Conservation (phyloP, 768 basidiomycete species). For the Mycena chlorophos region DNA sequence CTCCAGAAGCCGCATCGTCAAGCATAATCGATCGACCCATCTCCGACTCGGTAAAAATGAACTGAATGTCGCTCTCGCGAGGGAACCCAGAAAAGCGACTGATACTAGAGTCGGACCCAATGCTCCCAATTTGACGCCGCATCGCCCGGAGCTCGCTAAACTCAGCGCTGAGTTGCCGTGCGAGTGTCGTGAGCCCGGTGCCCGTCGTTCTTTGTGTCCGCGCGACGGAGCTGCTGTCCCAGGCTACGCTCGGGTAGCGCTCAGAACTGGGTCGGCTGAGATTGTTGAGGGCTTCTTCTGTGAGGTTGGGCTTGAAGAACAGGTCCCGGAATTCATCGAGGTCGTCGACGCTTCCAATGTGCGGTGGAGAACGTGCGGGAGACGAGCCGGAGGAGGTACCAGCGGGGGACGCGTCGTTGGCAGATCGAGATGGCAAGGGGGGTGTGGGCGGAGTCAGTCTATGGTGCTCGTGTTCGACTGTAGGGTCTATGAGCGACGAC, state of each 20-base stretch:
- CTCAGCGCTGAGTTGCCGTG: conserved; percentile 53
- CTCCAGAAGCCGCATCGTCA: conserved; percentile 7
- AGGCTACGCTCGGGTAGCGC: conserved; percentile 30
- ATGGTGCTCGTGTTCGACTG: conserved; percentile 15
- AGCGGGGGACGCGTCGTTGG: too few species aligned
- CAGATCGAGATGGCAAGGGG: conserved; percentile 13
- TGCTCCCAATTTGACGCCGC: conserved; percentile 29
- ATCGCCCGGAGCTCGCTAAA: conserved; percentile 43
- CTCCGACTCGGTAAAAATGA: conserved; percentile 23
- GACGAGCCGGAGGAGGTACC: conserved; percentile 29
- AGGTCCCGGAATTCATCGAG: conserved; percentile 74
- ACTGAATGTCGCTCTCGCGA: conserved; percentile 14
- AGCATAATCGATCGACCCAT: conserved; percentile 19
- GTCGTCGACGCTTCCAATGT: conserved; percentile 61
- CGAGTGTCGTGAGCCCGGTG: conserved; percentile 50
- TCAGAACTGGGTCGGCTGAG: conserved; percentile 26
- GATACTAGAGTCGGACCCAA: conserved; percentile 31
- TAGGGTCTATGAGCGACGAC: conserved; percentile 23
- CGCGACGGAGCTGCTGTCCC: conserved; percentile 32
- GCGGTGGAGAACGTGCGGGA: conserved; percentile 46
- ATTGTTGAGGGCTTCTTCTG: conserved; percentile 26
- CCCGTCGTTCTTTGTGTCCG: conserved; percentile 36
- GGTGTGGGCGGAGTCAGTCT: conserved; percentile 18
- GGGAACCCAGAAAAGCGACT: conserved; percentile 19
- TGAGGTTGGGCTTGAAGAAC: conserved; percentile 57